Evolutionary conservation across 192 early-diverging fungal genomes (phyloP), one percentile per base, ranked within the genome.

Genomic region (Haplosporangium gracile): DNA sequence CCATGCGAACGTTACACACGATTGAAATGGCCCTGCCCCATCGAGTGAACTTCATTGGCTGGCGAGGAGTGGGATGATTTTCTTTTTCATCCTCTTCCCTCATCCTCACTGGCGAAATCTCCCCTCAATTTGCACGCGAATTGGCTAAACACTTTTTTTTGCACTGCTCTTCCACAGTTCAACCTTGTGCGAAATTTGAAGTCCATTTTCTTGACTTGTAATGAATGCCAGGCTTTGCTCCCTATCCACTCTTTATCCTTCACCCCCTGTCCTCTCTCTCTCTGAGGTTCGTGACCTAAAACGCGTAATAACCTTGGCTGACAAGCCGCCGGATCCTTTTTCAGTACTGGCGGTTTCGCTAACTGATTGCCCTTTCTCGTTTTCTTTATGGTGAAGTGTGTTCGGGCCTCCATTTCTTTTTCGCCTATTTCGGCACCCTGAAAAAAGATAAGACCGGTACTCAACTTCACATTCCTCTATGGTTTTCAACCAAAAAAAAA

Each of bases 41-140:
- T 32, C 60, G 60, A 65, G 60, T 29, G 60, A 65, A 29, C 26
- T 65, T 32, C 29, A 65, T 65, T 65, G 60, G 60, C 60, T 65
- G 29, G 11, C n/a, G 26, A 65, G 60, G 32, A 65, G 60, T 65
- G 60, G 60, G 60, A 65, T 65, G 60, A 65, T 65, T 65, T 32
- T 29, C 24, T 65, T 65, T 65, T 15, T 65, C 13, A 8, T 60
- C n/a, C 0, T 15, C 11, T 45, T 45, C 43, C 2, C 49, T 51
- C 49, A 20, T 5, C 18, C 49, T 51, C 16, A 16, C 49, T 3
- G 4, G 49, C 49, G 18, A 51, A 22, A 16, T 51, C 60, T 36
- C 10, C 57, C 16, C 24, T 57, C 55, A 26, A 5, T 29, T 11
- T 65, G 13, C 60, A 34, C 29, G 26, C 60, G 29, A 60, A n/a